Base-by-base conservation (phyloP, 2,329 filamentous ascomycete genomes). In the Oidium heveae region DNA sequence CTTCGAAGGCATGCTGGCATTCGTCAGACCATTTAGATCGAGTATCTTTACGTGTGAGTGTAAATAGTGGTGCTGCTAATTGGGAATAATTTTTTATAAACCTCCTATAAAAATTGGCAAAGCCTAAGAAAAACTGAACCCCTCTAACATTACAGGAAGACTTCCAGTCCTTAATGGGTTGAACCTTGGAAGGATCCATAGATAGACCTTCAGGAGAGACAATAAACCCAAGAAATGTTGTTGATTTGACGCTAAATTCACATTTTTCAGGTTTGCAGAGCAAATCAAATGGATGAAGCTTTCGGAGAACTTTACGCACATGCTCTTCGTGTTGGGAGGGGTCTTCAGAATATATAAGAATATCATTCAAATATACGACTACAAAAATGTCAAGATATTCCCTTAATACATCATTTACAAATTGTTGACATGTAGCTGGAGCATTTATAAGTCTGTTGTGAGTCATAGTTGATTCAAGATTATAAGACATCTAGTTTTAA, bases 381-480 rank as follows among this genome's bases (percentile, higher is more conserved):
- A n/a, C 37, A 18, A 52, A 52, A 18, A 12, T 4, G 24, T 52
- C 50, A 12, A 52, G 24, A 54, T 15, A 54, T 54, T 54, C 53
- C 24, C 41, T 33, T 20, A 54, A 34, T 12, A 34, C 32, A 52
- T 52, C 49, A 24, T 52, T 52, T 9, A 52, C 13, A 36, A 52
- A 52, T 34, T 52, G 24, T 20, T 44, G 36, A 20, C 28, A 44
- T 8, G 39, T 54, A 16, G 39, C 53, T 32, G 39, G 24, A n/a
- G 53, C 24, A 36, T 54, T 54, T n/a, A 28, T 54, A n/a, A 47
- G 28, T 28, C 53, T 41, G 22, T n/a, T n/a, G n/a, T n/a, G n/a
- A n/a, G n/a, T n/a, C n/a, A n/a, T n/a, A n/a, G n/a, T n/a, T n/a
- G n/a, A n/a, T n/a, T n/a, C n/a, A n/a, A n/a, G n/a, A n/a, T n/a